Evolutionary conservation across 2,329 filamentous ascomycete species (phyloP), one percentile per base, ranked within the genome.

Genomic region (Alternaria consortialis): DNA sequence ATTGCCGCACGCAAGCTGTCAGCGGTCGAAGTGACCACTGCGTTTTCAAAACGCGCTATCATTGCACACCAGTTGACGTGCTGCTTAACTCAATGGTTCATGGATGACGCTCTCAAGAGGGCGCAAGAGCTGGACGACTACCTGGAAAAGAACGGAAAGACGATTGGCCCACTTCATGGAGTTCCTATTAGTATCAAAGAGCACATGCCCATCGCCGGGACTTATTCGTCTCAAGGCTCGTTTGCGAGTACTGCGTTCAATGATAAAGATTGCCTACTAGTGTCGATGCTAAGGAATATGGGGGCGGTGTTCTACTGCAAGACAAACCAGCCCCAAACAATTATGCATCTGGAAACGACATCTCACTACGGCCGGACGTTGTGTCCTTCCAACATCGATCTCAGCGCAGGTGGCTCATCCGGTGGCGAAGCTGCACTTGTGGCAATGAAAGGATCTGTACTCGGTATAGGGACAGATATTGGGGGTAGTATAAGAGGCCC

Each of bases 201-300:
- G 47, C 80, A 82, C 43, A 81, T 82, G 65, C 79, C 81, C 44
- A 74, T 82, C 43, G 76, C 77, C 20, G 78, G 73, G 84, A 84
- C 88, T 8, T 83, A 82, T 13, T 88, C 84, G 0, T 88, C 87
- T 63, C 76, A 87, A 72, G 87, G 86, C 23, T 78, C 80, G 44
- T 80, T 81, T 34, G 79, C 74, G 4, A 84, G 75, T 66, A 84
- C 74, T 27, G 82, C 74, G 68, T 84, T 80, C 69, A 79, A 72
- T 65, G 77, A 79, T 1, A 83, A 82, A 44, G 86, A 89, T 65
- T 85, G 84, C 48, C 80, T 87, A 56, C 80, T 88, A 62, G 85
- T 87, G 1, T 76, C 74, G 13, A 83, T 86, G 58, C 77, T 88
- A 4, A 79, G 84, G n/a, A 75, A 72, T 7, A 76, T 85, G 4